These are phyloP conservation scores for Silene noctiflora DNA, from an alignment of 179 eudicot genomes.

Conservation along the genomic window DNA sequence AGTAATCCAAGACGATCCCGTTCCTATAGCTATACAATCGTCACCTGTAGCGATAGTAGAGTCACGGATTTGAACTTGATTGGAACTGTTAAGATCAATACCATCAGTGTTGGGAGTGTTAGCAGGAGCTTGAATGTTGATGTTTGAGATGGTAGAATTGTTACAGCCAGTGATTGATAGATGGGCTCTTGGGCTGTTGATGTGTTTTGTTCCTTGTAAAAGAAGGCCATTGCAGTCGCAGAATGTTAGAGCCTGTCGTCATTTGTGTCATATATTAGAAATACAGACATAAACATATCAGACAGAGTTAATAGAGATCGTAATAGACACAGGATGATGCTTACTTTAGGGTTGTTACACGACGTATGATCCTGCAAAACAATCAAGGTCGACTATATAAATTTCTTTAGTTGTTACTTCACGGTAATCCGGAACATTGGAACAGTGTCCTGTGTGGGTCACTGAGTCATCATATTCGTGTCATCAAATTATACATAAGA, in stretches of 20 bases:
- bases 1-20: slow-evolving; percentile 29
- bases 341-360: slow-evolving; percentile 5
- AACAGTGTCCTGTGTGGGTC: no score
- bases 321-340: background rate
- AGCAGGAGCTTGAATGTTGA: slow-evolving; percentile 35
- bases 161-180: background rate
- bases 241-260: slow-evolving; percentile 12
- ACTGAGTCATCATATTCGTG: no score
- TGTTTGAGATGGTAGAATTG: slow-evolving; percentile 16
- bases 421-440: no score
- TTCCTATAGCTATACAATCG: slow-evolving; percentile 56
- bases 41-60: slow-evolving; percentile 39
- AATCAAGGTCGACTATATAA: no score
- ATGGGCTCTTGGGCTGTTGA: slow-evolving; percentile 20
- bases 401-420: no score
- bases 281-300: no score
- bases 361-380: background rate
- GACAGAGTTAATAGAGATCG: background rate
- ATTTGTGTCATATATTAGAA: background rate
- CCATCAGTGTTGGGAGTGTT: slow-evolving; percentile 60
- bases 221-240: slow-evolving; percentile 9
- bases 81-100: slow-evolving; percentile 30
- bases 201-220: slow-evolving; percentile 16
- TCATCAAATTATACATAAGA: background rate
- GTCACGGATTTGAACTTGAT: slow-evolving; percentile 25